Percentiles rank a stretch among this genome's conserved stretches.
Conservation (phyloP, 2,329 filamentous ascomycete genomes). For the Xylaria hypoxylon region DNA sequence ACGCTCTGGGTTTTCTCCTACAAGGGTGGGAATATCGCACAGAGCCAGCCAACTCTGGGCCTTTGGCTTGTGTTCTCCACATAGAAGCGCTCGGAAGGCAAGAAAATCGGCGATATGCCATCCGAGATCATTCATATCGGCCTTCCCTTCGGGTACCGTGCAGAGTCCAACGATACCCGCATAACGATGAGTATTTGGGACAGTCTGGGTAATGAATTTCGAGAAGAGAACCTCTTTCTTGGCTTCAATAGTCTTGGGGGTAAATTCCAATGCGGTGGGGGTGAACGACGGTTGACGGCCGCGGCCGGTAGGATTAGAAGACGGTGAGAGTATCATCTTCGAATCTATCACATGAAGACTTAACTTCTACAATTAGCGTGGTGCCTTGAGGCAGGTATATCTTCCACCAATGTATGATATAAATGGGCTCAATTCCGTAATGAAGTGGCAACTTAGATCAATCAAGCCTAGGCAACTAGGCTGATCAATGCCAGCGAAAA, state of each 20-base stretch:
- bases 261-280: constrained; percentile 29
- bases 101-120: constrained; percentile 50
- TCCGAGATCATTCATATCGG: constrained; percentile 45
- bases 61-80: constrained; percentile 32
- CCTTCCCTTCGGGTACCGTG: constrained; percentile 43
- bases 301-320: background rate
- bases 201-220: constrained; percentile 41
- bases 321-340: constrained; percentile 12
- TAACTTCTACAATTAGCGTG: background rate
- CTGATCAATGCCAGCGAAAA: background rate
- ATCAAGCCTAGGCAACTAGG: too few relatives aligned
- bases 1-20: constrained; percentile 36
- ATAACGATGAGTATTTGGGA: constrained; percentile 40
- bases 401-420: background rate
- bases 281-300: constrained; percentile 6
- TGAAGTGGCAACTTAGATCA: background rate
- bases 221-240: constrained; percentile 35
- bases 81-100: constrained; percentile 47
- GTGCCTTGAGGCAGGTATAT: background rate
- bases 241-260: constrained; percentile 8
- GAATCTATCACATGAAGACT: background rate
- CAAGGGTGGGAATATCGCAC: constrained; percentile 42
- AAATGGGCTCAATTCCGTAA: background rate
- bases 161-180: constrained; percentile 46
- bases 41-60: constrained; percentile 47